Evolutionary conservation across 2,329 filamentous ascomycete genomes (phyloP).

Genomic region (Sporothrix brasiliensis): DNA sequence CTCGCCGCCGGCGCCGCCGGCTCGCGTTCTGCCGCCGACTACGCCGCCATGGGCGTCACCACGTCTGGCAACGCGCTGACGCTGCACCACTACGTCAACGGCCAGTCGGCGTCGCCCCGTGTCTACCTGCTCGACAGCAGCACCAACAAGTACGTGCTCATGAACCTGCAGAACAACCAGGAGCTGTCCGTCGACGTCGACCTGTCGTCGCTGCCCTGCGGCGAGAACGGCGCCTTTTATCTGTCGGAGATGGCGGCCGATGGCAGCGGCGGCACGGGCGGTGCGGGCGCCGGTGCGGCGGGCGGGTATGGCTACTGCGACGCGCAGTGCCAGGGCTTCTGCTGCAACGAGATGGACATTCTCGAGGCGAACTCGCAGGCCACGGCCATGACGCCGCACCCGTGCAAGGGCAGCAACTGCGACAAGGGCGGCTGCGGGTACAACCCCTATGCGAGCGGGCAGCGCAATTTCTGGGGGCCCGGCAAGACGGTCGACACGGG

Average conservation of each 20-base stretch:
- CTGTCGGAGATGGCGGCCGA: constrained; percentile 62
- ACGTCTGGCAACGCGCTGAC: constrained; percentile 39
- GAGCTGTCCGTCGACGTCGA: constrained; percentile 67
- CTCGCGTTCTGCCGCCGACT: constrained; percentile 46
- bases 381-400: constrained; percentile 47
- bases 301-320: constrained; percentile 38
- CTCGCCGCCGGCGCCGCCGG: constrained; percentile 44
- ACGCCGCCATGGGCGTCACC: constrained; percentile 41
- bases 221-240: constrained; percentile 65
- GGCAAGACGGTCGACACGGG: constrained; percentile 51
- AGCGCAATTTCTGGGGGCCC: constrained; percentile 40
- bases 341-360: constrained; percentile 52
- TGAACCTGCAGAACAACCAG: constrained; percentile 56
- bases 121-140: constrained; percentile 58
- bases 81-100: constrained; percentile 39
- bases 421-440: constrained; percentile 44
- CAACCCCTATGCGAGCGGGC: constrained; percentile 43
- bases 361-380: constrained; percentile 49
- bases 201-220: constrained; percentile 62
- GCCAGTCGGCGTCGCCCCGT: constrained; percentile 45
- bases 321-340: constrained; percentile 51
- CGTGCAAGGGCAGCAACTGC: constrained; percentile 46
- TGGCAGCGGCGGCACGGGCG: constrained; percentile 55
- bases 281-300: constrained; percentile 59
- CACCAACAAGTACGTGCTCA: constrained; percentile 56